Conservation (phyloP, 306 rosid species). For the Corylus heterophylla region DNA sequence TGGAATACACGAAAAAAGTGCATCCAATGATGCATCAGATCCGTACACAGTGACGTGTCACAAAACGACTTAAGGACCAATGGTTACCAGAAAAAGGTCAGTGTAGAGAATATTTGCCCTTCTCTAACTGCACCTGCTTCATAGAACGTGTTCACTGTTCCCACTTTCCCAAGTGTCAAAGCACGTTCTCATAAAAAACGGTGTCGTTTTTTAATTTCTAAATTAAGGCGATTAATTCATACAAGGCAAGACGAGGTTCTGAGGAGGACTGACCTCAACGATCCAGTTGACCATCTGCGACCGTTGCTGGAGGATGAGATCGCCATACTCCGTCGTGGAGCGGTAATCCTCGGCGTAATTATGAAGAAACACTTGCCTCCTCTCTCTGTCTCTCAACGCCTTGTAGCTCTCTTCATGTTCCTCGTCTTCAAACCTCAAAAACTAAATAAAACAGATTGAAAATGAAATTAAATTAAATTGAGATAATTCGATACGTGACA, state of each 20-base stretch:
- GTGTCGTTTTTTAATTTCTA: background rate
- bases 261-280: constrained; percentile 50
- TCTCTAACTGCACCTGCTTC: constrained; percentile 21
- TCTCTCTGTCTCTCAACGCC: constrained; percentile 67
- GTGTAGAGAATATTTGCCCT: constrained; percentile 14
- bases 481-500: background rate
- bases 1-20: constrained; percentile 17
- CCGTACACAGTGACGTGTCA: constrained; percentile 32
- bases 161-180: background rate
- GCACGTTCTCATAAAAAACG: background rate
- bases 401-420: constrained; percentile 77
- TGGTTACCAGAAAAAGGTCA: background rate
- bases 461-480: background rate
- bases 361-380: constrained; percentile 41
- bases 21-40: background rate
- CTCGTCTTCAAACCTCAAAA: constrained; percentile 48
- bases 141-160: constrained; percentile 20
- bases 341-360: constrained; percentile 55
- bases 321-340: constrained; percentile 51
- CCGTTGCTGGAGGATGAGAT: constrained; percentile 66
- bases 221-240: background rate
- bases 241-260: background rate
- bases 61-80: background rate
- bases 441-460: constrained; percentile 33
- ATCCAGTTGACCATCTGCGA: constrained; percentile 78